A percentile compares a stretch with the other conserved stretches of the same genome.
phyloP scores from a whole-genome alignment of 129 eudicot species.

The sunflower (Helianthus annuus) region DNA sequence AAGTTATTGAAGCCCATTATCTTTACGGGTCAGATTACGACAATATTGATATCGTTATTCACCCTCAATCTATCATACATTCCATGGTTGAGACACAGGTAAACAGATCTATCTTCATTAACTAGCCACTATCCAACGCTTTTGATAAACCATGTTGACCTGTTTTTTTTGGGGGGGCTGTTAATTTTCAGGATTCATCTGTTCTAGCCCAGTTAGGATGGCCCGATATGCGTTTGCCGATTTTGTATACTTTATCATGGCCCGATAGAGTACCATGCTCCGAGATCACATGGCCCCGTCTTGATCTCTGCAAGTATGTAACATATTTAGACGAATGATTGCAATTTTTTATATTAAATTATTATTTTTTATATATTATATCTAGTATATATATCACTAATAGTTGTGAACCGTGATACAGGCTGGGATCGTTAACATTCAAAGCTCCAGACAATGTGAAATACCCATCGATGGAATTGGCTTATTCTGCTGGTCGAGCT shows the following conservation, averaged over 20 bases:
- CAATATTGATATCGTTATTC: constrained; percentile 90
- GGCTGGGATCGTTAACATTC: constrained; percentile 91
- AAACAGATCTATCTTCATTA: not conserved
- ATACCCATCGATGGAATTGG: constrained; percentile 94
- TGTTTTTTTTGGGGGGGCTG: not conserved
- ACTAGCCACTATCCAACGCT: not conserved
- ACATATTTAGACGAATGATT: not conserved
- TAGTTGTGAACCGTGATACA: constrained; percentile 26
- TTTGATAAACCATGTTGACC: constrained; percentile 6
- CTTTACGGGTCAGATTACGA: constrained; percentile 92
- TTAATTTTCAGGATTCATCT: constrained; percentile 73
- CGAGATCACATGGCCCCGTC: constrained; percentile 99
- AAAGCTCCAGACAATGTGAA: constrained; percentile 90
- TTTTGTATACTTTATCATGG: constrained; percentile 91
- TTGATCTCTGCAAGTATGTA: constrained; percentile 95
- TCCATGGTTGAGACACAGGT: constrained; percentile 99
- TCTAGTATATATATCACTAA: too few species aligned
- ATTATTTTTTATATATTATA: too few species aligned
- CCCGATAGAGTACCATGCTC: constrained; percentile 92
- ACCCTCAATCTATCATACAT: constrained; percentile 97
- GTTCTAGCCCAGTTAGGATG: constrained; percentile 94
- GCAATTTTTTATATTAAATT: not conserved
- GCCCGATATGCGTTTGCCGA: constrained; percentile 99
- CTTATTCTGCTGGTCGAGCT: constrained; percentile 92
- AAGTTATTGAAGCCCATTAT: constrained; percentile 99